Evolutionary conservation across 2,329 filamentous ascomycete species (phyloP), one percentile per base, ranked within the genome.

Genomic region (Amauroascus niger): DNA sequence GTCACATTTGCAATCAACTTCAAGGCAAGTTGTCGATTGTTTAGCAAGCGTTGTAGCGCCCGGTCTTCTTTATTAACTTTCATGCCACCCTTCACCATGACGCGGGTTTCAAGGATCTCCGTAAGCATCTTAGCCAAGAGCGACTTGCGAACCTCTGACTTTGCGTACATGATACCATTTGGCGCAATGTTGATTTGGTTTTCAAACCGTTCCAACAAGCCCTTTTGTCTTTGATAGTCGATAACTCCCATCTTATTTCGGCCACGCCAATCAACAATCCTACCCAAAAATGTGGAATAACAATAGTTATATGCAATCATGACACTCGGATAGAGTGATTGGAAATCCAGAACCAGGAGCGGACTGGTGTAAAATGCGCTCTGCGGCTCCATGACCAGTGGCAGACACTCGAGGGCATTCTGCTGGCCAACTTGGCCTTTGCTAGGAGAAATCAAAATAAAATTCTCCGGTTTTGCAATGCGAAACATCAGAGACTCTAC

Each of bases 281-380:
- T 82, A 0, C 93, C 93, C 0, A 97, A 76, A 61, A 90, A 98
- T 0, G 93, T 98, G 0, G 93, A 97, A 66, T 98, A 98, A 72
- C 93, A 98, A 66, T 96, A 93, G 64, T 98, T 98, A 74, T 98
- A 97, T 0, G 93, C 93, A 65, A 98, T 97, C 89, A 98, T 96
- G 56, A 97, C 84, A 68, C 90, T 96, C 0, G 93, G 93, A 60
- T 98, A 98, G 46, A 98, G 73, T 56, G 88, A 95, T 65, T 97
- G 91, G 59, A 98, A 98, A 69, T 98, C 93, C 6, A 98, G 76
- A 0, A 98, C 93, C 2, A 98, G 67, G 0, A 98, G 67, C 0
- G 93, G 93, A 57, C 87, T 93, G 54, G 76, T 88, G 69, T 98
- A 98, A 65, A 98, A 95, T 6, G 84, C 87, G 60, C 90, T 96